Evolutionary conservation across 257 asterid species (phyloP).

Genomic region (Capsicum pubescens): DNA sequence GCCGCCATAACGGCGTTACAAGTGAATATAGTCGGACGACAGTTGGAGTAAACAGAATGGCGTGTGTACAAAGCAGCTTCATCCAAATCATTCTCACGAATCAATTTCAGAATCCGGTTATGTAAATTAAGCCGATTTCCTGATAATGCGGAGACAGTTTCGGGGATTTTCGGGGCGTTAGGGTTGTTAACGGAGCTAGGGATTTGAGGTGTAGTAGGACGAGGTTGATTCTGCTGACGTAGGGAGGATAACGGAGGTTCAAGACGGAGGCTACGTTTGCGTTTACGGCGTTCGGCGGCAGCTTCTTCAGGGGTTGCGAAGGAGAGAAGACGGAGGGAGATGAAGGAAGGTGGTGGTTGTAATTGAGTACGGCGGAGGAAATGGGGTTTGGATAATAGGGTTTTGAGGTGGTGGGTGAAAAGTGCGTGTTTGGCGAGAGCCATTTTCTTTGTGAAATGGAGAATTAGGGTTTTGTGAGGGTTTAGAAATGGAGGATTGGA

Average conservation of each 20-base stretch:
- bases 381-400: constrained; percentile 52
- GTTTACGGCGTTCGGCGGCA: constrained; percentile 91
- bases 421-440: constrained; percentile 72
- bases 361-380: constrained; percentile 38
- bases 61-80: constrained; percentile 94
- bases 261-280: constrained; percentile 83
- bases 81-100: constrained; percentile 89
- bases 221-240: constrained; percentile 62
- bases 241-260: constrained; percentile 78
- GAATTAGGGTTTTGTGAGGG: constrained; percentile 31
- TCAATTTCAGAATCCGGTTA: constrained; percentile 71
- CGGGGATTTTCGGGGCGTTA: constrained; percentile 88
- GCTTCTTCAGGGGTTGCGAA: constrained; percentile 97
- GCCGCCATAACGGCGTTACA: constrained; percentile 89
- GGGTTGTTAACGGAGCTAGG: constrained; percentile 52
- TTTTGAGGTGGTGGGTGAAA: constrained; percentile 56
- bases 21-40: constrained; percentile 87
- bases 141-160: constrained; percentile 67
- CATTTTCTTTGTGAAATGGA: constrained; percentile 35
- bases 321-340: constrained; percentile 68
- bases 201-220: constrained; percentile 48
- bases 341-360: constrained; percentile 40
- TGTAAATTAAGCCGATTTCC: constrained; percentile 84
- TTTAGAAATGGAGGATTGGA: constrained; percentile 22
- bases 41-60: constrained; percentile 89